Conservation (phyloP, 352 stramenopile genomes). For the Phytophthora brassicae region DNA sequence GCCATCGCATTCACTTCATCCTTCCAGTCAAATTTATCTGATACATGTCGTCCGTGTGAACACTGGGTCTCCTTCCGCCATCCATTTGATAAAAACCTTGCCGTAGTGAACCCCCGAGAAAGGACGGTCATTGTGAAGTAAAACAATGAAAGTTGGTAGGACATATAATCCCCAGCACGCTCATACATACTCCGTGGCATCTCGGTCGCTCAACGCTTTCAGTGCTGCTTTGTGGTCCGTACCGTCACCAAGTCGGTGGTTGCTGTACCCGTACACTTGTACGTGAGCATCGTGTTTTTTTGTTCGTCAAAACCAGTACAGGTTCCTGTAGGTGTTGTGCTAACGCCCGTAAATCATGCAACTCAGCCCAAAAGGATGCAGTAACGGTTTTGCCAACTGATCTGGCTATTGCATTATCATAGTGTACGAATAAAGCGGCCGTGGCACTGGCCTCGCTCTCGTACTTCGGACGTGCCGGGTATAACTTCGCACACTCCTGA, state of each 20-base stretch:
- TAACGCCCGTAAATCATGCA: background rate
- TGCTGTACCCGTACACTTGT: background rate
- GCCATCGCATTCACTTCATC: background rate
- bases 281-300: background rate
- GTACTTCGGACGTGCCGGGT: background rate
- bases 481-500: background rate
- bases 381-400: background rate
- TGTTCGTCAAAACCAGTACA: too few species aligned
- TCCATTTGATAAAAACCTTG: too few species aligned
- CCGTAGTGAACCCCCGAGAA: slow-evolving; percentile 4
- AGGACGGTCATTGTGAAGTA: background rate
- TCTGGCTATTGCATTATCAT: background rate
- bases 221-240: background rate
- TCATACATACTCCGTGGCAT: background rate
- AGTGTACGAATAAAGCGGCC: background rate
- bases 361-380: background rate
- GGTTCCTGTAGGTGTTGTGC: background rate
- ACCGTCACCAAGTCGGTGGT: background rate
- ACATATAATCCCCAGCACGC: background rate
- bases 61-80: too few species aligned
- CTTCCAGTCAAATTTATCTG: background rate
- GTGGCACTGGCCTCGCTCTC: background rate
- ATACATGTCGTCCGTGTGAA: too few species aligned
- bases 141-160: background rate
- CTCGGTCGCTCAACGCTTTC: background rate